These are phyloP conservation scores for Eutrema yunnanense DNA, from an alignment of 345 rosid genomes.

Conservation along the genomic window DNA sequence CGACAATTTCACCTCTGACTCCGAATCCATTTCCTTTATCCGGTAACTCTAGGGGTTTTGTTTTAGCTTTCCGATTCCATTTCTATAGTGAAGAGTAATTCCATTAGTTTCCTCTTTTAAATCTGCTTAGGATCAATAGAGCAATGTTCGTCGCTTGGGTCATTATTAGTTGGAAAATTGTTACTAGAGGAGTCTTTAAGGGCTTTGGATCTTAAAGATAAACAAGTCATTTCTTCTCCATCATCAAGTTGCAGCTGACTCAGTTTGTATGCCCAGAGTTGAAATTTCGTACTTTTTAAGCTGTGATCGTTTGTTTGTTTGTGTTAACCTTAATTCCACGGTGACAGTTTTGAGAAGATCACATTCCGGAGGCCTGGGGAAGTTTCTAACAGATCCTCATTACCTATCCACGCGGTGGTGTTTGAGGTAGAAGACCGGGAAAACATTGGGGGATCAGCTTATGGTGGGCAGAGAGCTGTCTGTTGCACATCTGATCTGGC, in stretches of 20 bases:
- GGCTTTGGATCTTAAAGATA: conserved; percentile 3
- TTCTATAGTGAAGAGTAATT: neutral
- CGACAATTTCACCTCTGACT: conserved; percentile 29
- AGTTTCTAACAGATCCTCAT: conserved; percentile 44
- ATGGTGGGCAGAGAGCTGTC: conserved; percentile 97
- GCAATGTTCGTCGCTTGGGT: neutral
- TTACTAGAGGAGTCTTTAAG: neutral
- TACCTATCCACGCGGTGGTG: conserved; percentile 59
- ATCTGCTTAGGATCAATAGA: conserved; percentile 9
- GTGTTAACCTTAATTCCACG: neutral
- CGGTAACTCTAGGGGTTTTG: conserved; percentile 36
- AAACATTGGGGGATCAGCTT: conserved; percentile 87
- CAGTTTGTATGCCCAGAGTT: neutral
- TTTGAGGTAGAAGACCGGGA: conserved; percentile 89
- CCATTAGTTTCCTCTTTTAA: neutral
- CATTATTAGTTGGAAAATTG: neutral
- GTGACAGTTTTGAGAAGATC: conserved; percentile 76
- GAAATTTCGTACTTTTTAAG: neutral
- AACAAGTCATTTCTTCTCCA: neutral
- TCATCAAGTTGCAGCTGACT: neutral
- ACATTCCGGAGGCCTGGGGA: conserved; percentile 52
- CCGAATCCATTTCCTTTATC: conserved; percentile 51
- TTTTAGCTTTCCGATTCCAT: neutral
- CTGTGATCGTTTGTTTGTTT: neutral
- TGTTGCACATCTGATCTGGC: conserved; percentile 92